Evolutionary conservation across 176 grass and related monocot genomes (phyloP).

Genomic region (Oryza punctata): DNA sequence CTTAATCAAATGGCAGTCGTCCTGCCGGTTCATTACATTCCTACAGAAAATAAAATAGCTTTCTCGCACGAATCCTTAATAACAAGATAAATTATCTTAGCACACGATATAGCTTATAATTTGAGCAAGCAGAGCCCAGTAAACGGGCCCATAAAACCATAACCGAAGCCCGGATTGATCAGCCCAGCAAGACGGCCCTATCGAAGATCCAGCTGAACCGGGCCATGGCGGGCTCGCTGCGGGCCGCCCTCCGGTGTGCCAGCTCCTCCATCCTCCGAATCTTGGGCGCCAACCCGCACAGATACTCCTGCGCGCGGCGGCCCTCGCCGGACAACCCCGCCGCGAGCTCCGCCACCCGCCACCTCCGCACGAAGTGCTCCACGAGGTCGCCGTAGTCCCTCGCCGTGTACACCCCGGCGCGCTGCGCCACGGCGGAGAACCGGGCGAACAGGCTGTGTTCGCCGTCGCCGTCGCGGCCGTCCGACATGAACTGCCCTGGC

Average conservation of each 20-base stretch:
- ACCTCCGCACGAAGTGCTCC: conserved; percentile 43
- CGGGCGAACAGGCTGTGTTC: conserved; percentile 2
- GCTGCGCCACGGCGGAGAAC: conserved; percentile 38
- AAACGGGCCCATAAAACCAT: too few species aligned
- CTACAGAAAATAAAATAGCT: too few species aligned
- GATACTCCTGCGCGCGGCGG: conserved; percentile 35
- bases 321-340: conserved; percentile 37
- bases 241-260: conserved; percentile 15
- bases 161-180: neutral
- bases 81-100: too few species aligned
- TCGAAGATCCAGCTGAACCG: conserved; percentile 48
- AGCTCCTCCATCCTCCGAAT: conserved; percentile 37
- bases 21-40: too few species aligned
- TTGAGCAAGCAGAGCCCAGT: neutral
- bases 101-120: neutral
- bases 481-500: conserved; percentile 40
- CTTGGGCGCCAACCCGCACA: conserved; percentile 36
- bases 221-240: neutral
- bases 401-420: conserved; percentile 35
- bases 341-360: conserved; percentile 33
- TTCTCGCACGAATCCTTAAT: too few species aligned
- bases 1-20: too few species aligned
- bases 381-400: conserved; percentile 44
- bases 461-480: neutral
- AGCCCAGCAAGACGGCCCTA: conserved; percentile 13